These are phyloP conservation scores for Cyberlindnera xishuangbannaensis DNA, from an alignment of 805 yeast genomes.

Conservation along the genomic window DNA sequence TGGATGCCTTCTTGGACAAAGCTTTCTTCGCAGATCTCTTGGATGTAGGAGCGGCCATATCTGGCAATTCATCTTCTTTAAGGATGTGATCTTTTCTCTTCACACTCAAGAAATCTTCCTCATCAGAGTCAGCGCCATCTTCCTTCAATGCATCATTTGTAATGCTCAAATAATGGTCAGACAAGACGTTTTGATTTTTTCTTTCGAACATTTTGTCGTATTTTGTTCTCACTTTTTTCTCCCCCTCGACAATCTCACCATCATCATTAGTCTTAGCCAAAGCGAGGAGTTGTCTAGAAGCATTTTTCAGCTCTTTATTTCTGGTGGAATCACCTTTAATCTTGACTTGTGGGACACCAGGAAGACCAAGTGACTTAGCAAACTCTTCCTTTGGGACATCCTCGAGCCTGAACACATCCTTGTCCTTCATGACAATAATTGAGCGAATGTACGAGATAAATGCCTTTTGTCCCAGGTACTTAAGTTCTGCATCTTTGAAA, in stretches of 20 bases:
- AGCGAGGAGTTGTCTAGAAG: slow-evolving; percentile 61
- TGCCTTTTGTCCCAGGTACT: slow-evolving; percentile 93
- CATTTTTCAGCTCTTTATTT: slow-evolving; percentile 73
- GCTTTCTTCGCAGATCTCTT: slow-evolving; percentile 84
- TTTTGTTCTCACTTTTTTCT: slow-evolving; percentile 64
- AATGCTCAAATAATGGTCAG: slow-evolving; percentile 80
- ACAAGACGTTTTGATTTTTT: slow-evolving; percentile 83
- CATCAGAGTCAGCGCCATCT: slow-evolving; percentile 25
- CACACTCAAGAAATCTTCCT: slow-evolving; percentile 70
- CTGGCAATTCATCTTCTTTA: slow-evolving; percentile 59
- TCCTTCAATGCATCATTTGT: slow-evolving; percentile 37
- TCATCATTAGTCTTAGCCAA: slow-evolving; percentile 55
- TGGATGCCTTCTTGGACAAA: slow-evolving; percentile 72
- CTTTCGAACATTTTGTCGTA: slow-evolving; percentile 96
- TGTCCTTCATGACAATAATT: slow-evolving; percentile 79
- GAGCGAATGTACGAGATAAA: slow-evolving; percentile 88
- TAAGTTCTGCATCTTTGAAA: slow-evolving; percentile 86
- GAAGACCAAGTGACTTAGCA: slow-evolving; percentile 86
- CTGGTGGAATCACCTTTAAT: slow-evolving; percentile 42
- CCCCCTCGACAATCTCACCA: slow-evolving; percentile 45
- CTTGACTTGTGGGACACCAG: slow-evolving; percentile 93
- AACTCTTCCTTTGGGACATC: slow-evolving; percentile 74
- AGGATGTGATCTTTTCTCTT: slow-evolving; percentile 74
- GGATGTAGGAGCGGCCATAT: slow-evolving; percentile 59
- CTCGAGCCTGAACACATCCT: slow-evolving; percentile 74